A percentile compares a stretch with the other conserved stretches of the same genome.
Conservation (phyloP, 257 asterid species). For the Solanum acaule region DNA sequence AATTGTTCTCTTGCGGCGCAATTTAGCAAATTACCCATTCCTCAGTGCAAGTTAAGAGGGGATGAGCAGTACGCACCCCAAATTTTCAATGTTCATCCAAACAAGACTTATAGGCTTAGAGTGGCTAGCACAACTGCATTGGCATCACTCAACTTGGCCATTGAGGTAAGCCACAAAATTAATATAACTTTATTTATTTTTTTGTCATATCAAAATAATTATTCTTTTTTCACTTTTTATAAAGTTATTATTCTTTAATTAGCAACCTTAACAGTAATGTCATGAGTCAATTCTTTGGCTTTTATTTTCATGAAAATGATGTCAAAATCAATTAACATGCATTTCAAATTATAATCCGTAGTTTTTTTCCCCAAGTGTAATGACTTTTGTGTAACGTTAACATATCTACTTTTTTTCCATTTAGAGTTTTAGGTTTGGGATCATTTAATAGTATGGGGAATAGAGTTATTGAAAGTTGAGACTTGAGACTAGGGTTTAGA, state of each 20-base stretch:
- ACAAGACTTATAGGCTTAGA: slow-evolving; percentile 74
- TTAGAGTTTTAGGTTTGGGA: background rate
- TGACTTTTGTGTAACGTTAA: background rate
- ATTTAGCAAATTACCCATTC: slow-evolving; percentile 17
- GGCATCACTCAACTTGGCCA: slow-evolving; percentile 71
- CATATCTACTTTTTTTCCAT: background rate
- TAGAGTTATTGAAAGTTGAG: background rate
- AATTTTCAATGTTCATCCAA: slow-evolving; percentile 51
- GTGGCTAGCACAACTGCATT: slow-evolving; percentile 70
- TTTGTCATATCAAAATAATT: background rate
- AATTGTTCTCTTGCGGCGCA: slow-evolving; percentile 64
- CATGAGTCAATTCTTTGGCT: background rate
- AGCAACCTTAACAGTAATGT: background rate
- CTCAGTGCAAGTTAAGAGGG: slow-evolving; percentile 51
- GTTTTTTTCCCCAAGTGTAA: background rate
- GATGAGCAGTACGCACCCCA: slow-evolving; percentile 63
- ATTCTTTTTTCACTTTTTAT: background rate
- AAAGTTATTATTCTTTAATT: background rate
- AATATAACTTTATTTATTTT: background rate
- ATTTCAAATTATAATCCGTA: accelerated
- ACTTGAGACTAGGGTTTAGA: background rate
- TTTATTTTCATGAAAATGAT: background rate
- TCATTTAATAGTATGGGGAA: background rate
- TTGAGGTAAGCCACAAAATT: slow-evolving; percentile 38
- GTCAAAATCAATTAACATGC: background rate